A percentile compares a stretch with the other conserved stretches of the same genome.
phyloP scores from a whole-genome alignment of 2,329 filamentous ascomycete genomes.

The Colletotrichum spaethianum region DNA sequence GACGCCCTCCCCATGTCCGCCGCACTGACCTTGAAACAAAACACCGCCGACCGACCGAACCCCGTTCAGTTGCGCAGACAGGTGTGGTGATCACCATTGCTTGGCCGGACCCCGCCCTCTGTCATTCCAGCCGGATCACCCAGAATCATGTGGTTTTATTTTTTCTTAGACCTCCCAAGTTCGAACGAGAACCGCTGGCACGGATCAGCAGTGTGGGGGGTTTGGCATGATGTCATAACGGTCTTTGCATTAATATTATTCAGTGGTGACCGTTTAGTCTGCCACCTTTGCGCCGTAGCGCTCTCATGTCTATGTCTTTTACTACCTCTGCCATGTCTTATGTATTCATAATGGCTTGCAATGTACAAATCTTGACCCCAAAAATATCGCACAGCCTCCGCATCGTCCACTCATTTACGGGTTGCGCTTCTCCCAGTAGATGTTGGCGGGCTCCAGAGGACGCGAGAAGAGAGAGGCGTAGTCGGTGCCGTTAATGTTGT shows the following conservation, averaged over 20 bases:
- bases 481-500: constrained; percentile 77
- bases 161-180: not conserved
- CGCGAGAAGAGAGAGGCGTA: constrained; percentile 81
- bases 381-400: not conserved
- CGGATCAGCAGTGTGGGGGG: not conserved
- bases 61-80: not conserved
- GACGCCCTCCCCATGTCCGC: constrained; percentile 24
- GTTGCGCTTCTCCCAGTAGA: constrained; percentile 82
- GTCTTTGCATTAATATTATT: constrained; percentile 40
- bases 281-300: constrained; percentile 22
- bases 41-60: constrained; percentile 25
- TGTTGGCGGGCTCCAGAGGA: constrained; percentile 77
- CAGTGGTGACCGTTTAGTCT: constrained; percentile 18
- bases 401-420: constrained; percentile 5
- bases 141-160: not conserved
- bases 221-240: constrained; percentile 35
- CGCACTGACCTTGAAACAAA: constrained; percentile 39
- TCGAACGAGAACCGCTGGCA: not conserved
- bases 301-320: constrained; percentile 37
- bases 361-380: constrained; percentile 28
- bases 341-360: constrained; percentile 30
- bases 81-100: constrained; percentile 19
- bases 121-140: not conserved
- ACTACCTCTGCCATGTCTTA: constrained; percentile 21
- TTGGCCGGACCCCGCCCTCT: constrained; percentile 4